Percentiles rank a stretch among this genome's conserved stretches.
phyloP scores from a whole-genome alignment of 2,329 filamentous ascomycete genomes.

The Paraphaeosphaeria sporulosa region DNA sequence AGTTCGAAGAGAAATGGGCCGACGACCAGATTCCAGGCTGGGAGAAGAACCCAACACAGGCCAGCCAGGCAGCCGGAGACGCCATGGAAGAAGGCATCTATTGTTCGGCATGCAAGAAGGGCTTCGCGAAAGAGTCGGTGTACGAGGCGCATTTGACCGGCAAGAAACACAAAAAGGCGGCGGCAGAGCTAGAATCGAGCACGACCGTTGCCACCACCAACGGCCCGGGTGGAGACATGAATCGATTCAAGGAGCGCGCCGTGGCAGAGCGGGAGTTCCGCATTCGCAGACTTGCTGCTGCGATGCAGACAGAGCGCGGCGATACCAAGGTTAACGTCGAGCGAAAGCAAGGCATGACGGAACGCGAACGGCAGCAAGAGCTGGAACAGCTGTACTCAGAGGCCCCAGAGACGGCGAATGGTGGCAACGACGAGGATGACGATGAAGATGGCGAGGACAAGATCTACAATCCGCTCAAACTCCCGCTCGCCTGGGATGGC shows the following conservation, averaged over 20 bases:
- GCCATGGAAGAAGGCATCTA: conserved; percentile 73
- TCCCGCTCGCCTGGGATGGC: conserved; percentile 96
- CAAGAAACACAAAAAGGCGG: conserved; percentile 91
- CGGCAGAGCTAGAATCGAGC: conserved; percentile 61
- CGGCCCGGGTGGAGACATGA: conserved; percentile 27
- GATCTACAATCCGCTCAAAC: conserved; percentile 95
- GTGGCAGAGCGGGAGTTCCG: conserved; percentile 89
- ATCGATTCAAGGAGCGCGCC: conserved; percentile 79
- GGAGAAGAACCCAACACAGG: conserved; percentile 61
- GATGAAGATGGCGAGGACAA: conserved; percentile 74
- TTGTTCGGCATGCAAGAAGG: conserved; percentile 92
- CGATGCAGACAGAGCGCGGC: conserved; percentile 85
- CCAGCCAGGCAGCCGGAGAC: conserved; percentile 57
- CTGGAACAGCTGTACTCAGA: conserved; percentile 83
- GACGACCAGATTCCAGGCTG: conserved; percentile 82
- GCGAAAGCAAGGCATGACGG: conserved; percentile 96
- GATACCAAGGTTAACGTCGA: conserved; percentile 96
- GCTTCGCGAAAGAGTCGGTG: conserved; percentile 94
- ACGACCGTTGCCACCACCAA: conserved; percentile 28
- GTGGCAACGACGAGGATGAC: conserved; percentile 70
- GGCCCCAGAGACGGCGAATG: conserved; percentile 54
- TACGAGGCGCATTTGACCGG: conserved; percentile 88
- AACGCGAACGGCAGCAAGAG: conserved; percentile 92
- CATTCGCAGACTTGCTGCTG: conserved; percentile 77
- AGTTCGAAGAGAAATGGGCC: conserved; percentile 85